Base-by-base conservation (phyloP, 371 early-diverging fungal species). In the Capillidium heterosporum region DNA sequence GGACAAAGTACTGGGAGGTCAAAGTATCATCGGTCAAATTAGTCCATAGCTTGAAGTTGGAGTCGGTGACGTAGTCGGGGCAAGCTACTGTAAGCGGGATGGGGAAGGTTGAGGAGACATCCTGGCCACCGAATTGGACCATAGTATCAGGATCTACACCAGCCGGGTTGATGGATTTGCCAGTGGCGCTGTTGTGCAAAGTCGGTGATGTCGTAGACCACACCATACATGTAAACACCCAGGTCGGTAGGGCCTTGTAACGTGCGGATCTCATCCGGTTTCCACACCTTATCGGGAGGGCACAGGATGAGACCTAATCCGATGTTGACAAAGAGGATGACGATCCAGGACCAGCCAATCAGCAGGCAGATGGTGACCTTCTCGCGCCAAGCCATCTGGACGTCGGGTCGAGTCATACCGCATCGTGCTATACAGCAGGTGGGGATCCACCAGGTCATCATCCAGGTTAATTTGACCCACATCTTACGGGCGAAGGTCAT, bases 371-470 rank as follows among this genome's bases (percentile, higher is more conserved):
- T 63, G 0, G 90, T 82, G 0, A 89, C 75, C 58, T 91, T 91
- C 68, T 91, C 91, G 13, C 90, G 68, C 90, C 89, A 91, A 1
- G 96, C 96, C 87, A 87, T 85, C 48, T 78, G 88, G 15, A 92
- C 76, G 64, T 92, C 92, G 56, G 78, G 77, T 32, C 89, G 80
- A 60, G 76, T 78, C 84, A 90, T 87, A 56, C 80, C 78, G 41
- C 89, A 78, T 58, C 82, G 63, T 31, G 63, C 59, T 50, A 82
- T 59, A 46, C 64, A 48, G 57, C 69, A 74, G 15, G 80, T 72
- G 4, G 88, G 88, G 28, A 86, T 78, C 79, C 81, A 78, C 80
- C 82, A 86, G 0, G 88, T 88, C 56, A 78, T 63, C 13, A 71
- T 60, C 71, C 74, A 77, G 0, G 82, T 81, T 31, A 82, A 74